phyloP scores from a whole-genome alignment of 352 stramenopile genomes.

The Pythium periplocum region DNA sequence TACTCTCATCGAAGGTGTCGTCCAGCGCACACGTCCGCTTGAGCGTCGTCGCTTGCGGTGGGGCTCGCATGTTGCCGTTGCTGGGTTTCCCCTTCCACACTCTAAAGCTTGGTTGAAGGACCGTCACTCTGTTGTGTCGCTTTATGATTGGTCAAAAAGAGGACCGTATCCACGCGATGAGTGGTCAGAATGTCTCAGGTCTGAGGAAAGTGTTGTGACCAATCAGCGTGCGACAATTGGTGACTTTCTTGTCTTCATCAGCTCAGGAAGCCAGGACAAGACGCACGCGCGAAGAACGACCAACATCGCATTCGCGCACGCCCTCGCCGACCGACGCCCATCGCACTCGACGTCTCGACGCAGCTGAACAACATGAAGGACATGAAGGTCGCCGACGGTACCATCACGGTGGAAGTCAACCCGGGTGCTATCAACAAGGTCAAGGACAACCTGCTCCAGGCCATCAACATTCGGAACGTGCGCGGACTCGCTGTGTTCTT shows the following conservation, averaged over 20 bases:
- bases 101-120: slow-evolving; percentile 9
- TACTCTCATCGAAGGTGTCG: slow-evolving; percentile 17
- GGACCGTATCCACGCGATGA: too few species aligned
- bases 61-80: background rate
- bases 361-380: too few species aligned
- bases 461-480: slow-evolving; percentile 70
- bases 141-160: slow-evolving; percentile 1
- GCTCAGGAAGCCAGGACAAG: too few species aligned
- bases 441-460: slow-evolving; percentile 59
- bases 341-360: too few species aligned
- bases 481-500: slow-evolving; percentile 81
- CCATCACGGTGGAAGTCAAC: slow-evolving; percentile 63
- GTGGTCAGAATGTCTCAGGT: too few species aligned
- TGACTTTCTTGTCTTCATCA: slow-evolving; percentile 9
- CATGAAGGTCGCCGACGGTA: slow-evolving; percentile 67
- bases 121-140: slow-evolving; percentile 5
- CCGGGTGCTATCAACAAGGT: slow-evolving; percentile 56
- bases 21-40: slow-evolving; percentile 11
- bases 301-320: background rate
- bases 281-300: slow-evolving; percentile 9
- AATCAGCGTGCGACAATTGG: slow-evolving; percentile 15
- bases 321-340: background rate
- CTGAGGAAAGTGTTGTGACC: slow-evolving; percentile 2
- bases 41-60: background rate
- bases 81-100: background rate